phyloP scores from a whole-genome alignment of 106 monocot species.

The Dactylorhiza incarnata region DNA sequence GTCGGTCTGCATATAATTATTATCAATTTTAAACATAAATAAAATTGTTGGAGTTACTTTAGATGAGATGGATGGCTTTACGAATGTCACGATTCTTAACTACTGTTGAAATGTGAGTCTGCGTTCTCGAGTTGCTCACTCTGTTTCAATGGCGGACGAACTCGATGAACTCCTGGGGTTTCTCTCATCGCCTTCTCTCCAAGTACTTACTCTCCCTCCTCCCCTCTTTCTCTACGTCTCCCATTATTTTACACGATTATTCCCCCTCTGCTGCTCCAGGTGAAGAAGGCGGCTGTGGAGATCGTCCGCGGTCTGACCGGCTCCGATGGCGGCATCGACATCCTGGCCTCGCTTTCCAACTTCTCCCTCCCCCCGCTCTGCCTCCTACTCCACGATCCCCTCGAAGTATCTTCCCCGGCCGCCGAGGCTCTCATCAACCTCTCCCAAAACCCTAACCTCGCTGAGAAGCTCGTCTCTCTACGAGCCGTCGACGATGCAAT shows the following conservation, averaged over 20 bases:
- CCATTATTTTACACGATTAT: neutral
- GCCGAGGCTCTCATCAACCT: conserved; percentile 83
- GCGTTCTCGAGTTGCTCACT: neutral
- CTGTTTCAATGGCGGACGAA: conserved; percentile 61
- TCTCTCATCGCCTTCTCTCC: conserved; percentile 63
- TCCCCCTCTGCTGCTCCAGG: conserved; percentile 11
- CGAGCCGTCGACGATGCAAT: conserved; percentile 33
- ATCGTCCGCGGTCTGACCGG: too few species aligned
- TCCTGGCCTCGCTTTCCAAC: conserved; percentile 41
- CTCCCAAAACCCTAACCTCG: conserved; percentile 42
- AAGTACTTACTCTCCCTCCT: conserved; percentile 20
- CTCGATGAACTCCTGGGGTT: conserved; percentile 73
- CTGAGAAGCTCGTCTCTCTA: conserved; percentile 37
- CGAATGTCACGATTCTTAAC: too few species aligned
- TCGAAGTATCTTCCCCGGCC: conserved; percentile 31
- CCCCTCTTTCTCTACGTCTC: neutral
- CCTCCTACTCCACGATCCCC: conserved; percentile 32
- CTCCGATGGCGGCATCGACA: conserved; percentile 40
- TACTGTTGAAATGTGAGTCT: too few species aligned
- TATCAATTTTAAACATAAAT: too few species aligned
- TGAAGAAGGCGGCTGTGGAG: too few species aligned
- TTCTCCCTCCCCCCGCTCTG: conserved; percentile 38
- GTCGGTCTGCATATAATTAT: too few species aligned
- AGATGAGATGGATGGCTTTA: too few species aligned
- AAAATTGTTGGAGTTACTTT: too few species aligned